Base-by-base conservation (phyloP, 306 rosid genomes). In the Castanea sativa region DNA sequence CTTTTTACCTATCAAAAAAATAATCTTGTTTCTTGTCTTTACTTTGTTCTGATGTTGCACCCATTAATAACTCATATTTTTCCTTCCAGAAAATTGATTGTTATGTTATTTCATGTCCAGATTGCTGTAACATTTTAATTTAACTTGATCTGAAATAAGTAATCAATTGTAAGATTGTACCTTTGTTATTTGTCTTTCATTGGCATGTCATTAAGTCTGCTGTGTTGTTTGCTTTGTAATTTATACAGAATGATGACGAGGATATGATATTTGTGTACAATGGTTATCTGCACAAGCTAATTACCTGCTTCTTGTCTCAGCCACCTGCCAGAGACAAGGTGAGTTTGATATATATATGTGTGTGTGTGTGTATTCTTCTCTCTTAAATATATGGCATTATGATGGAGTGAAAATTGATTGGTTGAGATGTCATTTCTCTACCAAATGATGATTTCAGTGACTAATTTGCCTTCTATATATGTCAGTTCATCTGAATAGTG, bases 311-410 rank as follows among this genome's bases (percentile, higher is more conserved):
- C 88, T 87, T 92, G 88, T 92, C 97, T 84, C 89, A 91, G 79
- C 90, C 95, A 61, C 89, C 86, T 65, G 99, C 97, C 53, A 92
- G 99, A 83, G 99, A 95, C 79, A 95, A 91, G 99, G 99, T 92
- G 27, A 71, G 90, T 88, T 83, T 53, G 45, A 33, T 70, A 73
- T 41, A 7, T 32, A 32, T 32, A 1, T 23, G 6, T 15, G 0
- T 12, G 5, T 14, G 27, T 25, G 2, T 23, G 23, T 23, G 45
- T 38, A 3, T 5, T 21, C 25, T 33, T 35, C 51, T 45, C 72
- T 30, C 25, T 33, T 67, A 19, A 33, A 33, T 30, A 64, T 16
- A 64, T 20, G 20, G 11, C 21, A 30, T 58, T 51, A 18, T 59
- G 19, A 27, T 51, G 2, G 45, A 58, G 51, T 75, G 14, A 41